phyloP scores from a whole-genome alignment of 2,329 filamentous ascomycete species.

The Chrysoporthe deuterocubensis region DNA sequence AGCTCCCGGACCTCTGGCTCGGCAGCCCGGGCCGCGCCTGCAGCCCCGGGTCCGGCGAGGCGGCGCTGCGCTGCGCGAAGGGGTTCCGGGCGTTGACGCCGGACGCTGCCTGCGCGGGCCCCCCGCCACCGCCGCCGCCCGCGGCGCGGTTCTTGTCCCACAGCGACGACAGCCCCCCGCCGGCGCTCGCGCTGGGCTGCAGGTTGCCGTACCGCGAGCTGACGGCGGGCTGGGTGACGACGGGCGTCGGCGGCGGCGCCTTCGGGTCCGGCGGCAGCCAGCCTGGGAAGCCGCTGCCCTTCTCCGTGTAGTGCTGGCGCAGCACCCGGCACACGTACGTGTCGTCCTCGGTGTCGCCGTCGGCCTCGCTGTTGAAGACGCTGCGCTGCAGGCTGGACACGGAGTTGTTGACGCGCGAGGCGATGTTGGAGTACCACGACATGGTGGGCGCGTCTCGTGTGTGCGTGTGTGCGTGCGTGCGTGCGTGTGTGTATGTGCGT shows the following conservation, averaged over 20 bases:
- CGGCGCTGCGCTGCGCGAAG: slow-evolving; percentile 37
- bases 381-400: slow-evolving; percentile 62
- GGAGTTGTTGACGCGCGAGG: slow-evolving; percentile 67
- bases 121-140: slow-evolving; percentile 28
- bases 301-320: slow-evolving; percentile 90
- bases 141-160: slow-evolving; percentile 54
- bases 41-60: slow-evolving; percentile 39
- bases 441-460: slow-evolving; percentile 48
- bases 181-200: slow-evolving; percentile 36
- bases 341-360: slow-evolving; percentile 82
- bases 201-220: slow-evolving; percentile 58
- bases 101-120: background rate
- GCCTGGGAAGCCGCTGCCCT: slow-evolving; percentile 75
- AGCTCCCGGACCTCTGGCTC: slow-evolving; percentile 68
- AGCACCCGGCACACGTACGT: slow-evolving; percentile 94
- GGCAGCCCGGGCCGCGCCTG: slow-evolving; percentile 64
- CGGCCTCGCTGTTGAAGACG: slow-evolving; percentile 62
- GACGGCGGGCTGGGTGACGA: slow-evolving; percentile 49
- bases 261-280: slow-evolving; percentile 95
- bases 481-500: background rate
- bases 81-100: slow-evolving; percentile 33
- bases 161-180: slow-evolving; percentile 55
- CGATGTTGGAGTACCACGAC: slow-evolving; percentile 81
- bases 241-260: slow-evolving; percentile 60
- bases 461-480: background rate